A percentile compares a stretch with the other conserved stretches of the same genome.
These are phyloP conservation scores for Cyberlindnera bimundalis DNA, from an alignment of 805 yeast genomes.

Conservation along the genomic window DNA sequence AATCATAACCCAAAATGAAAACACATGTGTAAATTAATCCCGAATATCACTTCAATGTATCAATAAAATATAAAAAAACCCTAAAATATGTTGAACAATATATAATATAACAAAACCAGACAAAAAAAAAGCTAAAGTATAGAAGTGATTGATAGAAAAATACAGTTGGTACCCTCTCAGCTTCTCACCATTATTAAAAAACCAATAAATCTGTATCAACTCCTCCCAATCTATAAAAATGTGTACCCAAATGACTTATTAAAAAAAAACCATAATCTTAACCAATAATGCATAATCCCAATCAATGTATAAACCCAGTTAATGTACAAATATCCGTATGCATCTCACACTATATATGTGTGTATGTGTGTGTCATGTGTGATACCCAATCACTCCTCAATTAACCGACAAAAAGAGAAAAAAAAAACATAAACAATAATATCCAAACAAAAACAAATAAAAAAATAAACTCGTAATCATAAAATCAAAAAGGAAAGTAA, in stretches of 20 bases:
- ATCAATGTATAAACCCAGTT: too few species aligned
- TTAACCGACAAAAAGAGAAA: background rate
- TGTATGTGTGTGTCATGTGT: background rate
- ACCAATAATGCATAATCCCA: background rate
- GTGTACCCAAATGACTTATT: too few species aligned
- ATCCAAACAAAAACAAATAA: background rate
- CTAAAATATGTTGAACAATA: too few species aligned
- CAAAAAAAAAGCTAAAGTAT: background rate
- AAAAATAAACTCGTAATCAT: background rate
- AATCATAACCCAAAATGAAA: too few species aligned
- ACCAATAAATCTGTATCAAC: too few species aligned
- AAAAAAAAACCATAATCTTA: background rate
- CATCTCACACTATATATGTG: background rate
- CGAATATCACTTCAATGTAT: background rate
- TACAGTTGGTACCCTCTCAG: too few species aligned
- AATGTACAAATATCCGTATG: background rate
- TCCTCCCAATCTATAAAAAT: too few species aligned
- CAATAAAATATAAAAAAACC: background rate
- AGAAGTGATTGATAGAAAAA: background rate
- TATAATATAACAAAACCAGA: too few species aligned
- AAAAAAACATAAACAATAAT: background rate
- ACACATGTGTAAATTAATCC: background rate
- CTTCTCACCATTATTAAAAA: too few species aligned
- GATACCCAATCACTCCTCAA: constrained; percentile 1
- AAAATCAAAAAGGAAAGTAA: background rate